These are phyloP conservation scores for Eimeria zaria DNA, from an alignment of 169 alveolate species.

Conservation along the genomic window DNA sequence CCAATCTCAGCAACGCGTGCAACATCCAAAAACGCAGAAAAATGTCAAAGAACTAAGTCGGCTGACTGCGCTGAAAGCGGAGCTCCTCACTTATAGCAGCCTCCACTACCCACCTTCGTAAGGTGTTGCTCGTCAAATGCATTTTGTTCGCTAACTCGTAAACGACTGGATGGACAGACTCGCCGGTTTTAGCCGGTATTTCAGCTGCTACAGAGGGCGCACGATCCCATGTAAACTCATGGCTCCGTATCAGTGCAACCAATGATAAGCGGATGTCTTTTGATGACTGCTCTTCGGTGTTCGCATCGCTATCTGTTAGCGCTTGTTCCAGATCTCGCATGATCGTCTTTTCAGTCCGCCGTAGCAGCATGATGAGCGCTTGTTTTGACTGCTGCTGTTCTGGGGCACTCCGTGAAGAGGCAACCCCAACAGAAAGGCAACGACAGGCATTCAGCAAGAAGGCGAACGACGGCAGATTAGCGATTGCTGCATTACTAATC, in stretches of 20 bases:
- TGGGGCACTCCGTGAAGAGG: not conserved
- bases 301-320: not conserved
- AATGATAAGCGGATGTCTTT: not conserved
- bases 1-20: not conserved
- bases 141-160: not conserved
- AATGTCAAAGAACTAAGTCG: not conserved
- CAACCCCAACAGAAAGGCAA: not conserved
- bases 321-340: not conserved
- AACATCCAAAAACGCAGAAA: not conserved
- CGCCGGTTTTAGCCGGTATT: not conserved
- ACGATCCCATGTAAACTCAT: not conserved
- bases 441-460: constrained; percentile 45
- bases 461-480: not conserved
- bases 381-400: constrained; percentile 14
- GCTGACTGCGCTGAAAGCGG: constrained; percentile 5
- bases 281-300: not conserved
- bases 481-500: not conserved
- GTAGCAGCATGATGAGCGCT: not conserved
- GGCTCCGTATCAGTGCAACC: constrained; percentile 27
- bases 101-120: constrained; percentile 29
- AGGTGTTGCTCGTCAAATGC: not conserved
- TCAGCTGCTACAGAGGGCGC: not conserved
- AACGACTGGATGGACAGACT: not conserved
- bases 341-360: constrained; percentile 13
- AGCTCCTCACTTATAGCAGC: constrained; percentile 13